Evolutionary conservation across 2,329 filamentous ascomycete genomes (phyloP).

Genomic region (Colletotrichum spinosum): DNA sequence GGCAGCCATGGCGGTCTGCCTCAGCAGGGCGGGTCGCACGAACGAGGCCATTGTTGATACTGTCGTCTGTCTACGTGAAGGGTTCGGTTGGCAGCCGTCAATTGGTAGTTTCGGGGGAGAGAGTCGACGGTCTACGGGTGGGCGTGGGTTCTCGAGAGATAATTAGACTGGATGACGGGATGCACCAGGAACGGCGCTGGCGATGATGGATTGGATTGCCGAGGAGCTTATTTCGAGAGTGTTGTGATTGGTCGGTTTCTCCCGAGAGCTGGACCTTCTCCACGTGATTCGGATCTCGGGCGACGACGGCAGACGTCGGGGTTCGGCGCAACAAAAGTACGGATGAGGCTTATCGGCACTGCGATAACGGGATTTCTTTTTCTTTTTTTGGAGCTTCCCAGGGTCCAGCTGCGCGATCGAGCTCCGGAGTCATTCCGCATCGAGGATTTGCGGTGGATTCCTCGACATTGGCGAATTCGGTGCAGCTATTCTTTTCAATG

Average conservation of each 20-base stretch:
- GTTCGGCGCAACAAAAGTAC: slow-evolving; percentile 22
- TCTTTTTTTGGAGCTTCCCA: slow-evolving; percentile 32
- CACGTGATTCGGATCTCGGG: slow-evolving; percentile 35
- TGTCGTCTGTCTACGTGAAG: slow-evolving; percentile 10
- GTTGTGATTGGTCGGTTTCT: slow-evolving; percentile 55
- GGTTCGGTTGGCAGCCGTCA: slow-evolving; percentile 21
- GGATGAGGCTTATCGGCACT: slow-evolving; percentile 6
- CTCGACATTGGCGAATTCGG: neutral
- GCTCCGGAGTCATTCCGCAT: slow-evolving; percentile 2
- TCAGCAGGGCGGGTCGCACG: slow-evolving; percentile 65
- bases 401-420: slow-evolving; percentile 11
- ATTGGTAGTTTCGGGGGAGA: slow-evolving; percentile 27
- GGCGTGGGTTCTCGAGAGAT: slow-evolving; percentile 30
- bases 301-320: slow-evolving; percentile 7
- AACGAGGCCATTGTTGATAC: slow-evolving; percentile 64
- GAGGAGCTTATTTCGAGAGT: slow-evolving; percentile 55
- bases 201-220: slow-evolving; percentile 60
- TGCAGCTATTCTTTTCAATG: slow-evolving; percentile 27
- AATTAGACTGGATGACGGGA: slow-evolving; percentile 41
- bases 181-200: slow-evolving; percentile 39
- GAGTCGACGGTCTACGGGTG: slow-evolving; percentile 20
- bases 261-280: slow-evolving; percentile 27
- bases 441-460: slow-evolving; percentile 5
- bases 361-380: slow-evolving; percentile 37
- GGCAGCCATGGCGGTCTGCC: slow-evolving; percentile 61